phyloP scores from a whole-genome alignment of 495 filamentous ascomycete species.

The Tetracladium marchalianum region DNA sequence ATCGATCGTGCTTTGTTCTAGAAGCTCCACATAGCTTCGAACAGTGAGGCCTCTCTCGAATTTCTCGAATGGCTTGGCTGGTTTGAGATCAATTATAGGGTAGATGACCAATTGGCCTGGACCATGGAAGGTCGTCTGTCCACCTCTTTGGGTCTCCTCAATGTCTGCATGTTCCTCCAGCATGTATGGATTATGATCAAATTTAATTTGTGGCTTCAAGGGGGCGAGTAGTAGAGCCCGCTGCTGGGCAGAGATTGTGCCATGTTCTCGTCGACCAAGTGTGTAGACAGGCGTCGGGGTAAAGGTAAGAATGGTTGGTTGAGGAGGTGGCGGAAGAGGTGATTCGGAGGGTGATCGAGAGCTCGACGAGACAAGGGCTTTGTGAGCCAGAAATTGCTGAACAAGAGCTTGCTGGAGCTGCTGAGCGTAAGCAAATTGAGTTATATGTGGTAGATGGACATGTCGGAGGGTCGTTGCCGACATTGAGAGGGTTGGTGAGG shows the following conservation, averaged over 20 bases:
- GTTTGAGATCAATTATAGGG: slow-evolving; percentile 58
- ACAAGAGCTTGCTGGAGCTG: slow-evolving; percentile 33
- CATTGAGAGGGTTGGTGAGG: neutral
- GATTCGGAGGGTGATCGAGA: slow-evolving; percentile 8
- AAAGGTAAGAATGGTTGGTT: slow-evolving; percentile 72
- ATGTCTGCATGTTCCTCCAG: slow-evolving; percentile 42
- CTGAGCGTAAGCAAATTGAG: slow-evolving; percentile 29
- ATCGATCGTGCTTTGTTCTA: slow-evolving; percentile 67
- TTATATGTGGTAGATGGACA: slow-evolving; percentile 55
- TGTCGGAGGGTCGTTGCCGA: slow-evolving; percentile 44
- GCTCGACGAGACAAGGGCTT: slow-evolving; percentile 20
- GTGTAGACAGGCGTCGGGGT: slow-evolving; percentile 82
- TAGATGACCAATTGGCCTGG: slow-evolving; percentile 89
- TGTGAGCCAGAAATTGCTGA: slow-evolving; percentile 33
- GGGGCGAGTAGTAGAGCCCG: slow-evolving; percentile 18
- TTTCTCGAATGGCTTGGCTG: neutral
- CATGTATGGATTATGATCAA: slow-evolving; percentile 27
- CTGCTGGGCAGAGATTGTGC: slow-evolving; percentile 37
- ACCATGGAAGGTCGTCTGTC: slow-evolving; percentile 91
- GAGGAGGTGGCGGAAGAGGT: slow-evolving; percentile 29
- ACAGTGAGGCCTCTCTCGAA: slow-evolving; percentile 27
- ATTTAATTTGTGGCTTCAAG: slow-evolving; percentile 10
- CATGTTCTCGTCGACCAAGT: slow-evolving; percentile 72
- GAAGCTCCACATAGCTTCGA: slow-evolving; percentile 58
- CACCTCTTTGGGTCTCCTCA: slow-evolving; percentile 65